Conservation (phyloP, 129 eudicot genomes). For the Flaveria ramosissima region DNA sequence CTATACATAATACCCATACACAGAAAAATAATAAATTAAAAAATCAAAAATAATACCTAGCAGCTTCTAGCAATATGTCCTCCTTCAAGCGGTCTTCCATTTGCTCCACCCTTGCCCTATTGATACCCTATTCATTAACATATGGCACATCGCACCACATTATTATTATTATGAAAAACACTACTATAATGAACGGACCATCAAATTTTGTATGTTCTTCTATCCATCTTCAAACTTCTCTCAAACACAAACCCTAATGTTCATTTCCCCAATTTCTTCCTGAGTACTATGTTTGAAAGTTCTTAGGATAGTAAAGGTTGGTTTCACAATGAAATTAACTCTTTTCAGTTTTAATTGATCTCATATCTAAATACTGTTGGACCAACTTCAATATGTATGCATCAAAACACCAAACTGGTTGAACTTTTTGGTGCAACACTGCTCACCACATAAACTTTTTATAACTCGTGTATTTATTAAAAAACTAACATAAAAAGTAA, state of each 20-base stretch:
- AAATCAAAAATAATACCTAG: constrained; percentile 51
- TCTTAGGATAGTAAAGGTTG: not conserved
- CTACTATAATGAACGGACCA: not conserved
- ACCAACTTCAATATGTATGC: not conserved
- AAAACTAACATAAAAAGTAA: not conserved
- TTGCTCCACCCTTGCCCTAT: constrained; percentile 92
- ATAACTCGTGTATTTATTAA: not conserved
- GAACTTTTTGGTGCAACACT: not conserved
- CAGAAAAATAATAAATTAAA: not conserved
- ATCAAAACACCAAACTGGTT: not conserved
- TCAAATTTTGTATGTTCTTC: not conserved
- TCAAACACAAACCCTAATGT: constrained; percentile 11
- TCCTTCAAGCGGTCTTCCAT: constrained; percentile 95
- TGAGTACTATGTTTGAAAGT: not conserved
- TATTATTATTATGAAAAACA: not conserved
- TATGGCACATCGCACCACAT: not conserved
- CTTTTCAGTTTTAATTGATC: not conserved
- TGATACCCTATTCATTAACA: constrained; percentile 76
- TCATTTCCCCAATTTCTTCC: not conserved
- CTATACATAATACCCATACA: constrained; percentile 7
- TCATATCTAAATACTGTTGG: constrained; percentile 10
- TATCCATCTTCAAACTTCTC: constrained; percentile 2
- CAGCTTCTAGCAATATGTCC: constrained; percentile 86
- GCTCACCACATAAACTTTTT: not conserved
- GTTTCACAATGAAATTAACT: not conserved